Evolutionary conservation across 768 basidiomycete genomes (phyloP).

Genomic region (Inosperma sp.): DNA sequence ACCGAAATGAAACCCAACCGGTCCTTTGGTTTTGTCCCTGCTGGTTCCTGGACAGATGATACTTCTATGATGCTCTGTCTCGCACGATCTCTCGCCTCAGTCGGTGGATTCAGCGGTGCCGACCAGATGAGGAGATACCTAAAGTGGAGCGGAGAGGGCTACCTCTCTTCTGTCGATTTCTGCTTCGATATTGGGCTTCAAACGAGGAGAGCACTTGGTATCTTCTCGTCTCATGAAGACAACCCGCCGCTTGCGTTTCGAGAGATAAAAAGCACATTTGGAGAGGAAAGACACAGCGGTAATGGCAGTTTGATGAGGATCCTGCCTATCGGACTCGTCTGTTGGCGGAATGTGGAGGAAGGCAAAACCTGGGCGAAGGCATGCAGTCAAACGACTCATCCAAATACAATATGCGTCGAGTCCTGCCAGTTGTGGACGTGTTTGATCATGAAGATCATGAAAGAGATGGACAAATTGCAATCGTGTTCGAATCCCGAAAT

Average conservation of each 20-base stretch:
- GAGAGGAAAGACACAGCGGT: constrained; percentile 23
- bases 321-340: constrained; percentile 39
- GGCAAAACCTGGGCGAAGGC: constrained; percentile 31
- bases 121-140: constrained; percentile 32
- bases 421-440: constrained; percentile 39
- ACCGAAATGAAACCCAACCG: too few relatives aligned
- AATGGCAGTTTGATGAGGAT: constrained; percentile 48
- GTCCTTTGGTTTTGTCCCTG: too few relatives aligned
- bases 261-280: constrained; percentile 20
- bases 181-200: constrained; percentile 41
- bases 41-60: too few relatives aligned
- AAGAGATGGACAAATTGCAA: constrained; percentile 38
- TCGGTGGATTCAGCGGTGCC: too few relatives aligned
- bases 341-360: constrained; percentile 38
- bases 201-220: too few relatives aligned
- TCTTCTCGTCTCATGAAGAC: too few relatives aligned
- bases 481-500: constrained; percentile 26
- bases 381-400: constrained; percentile 42
- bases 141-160: constrained; percentile 30
- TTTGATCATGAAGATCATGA: too few relatives aligned
- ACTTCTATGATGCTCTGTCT: too few relatives aligned
- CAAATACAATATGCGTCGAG: constrained; percentile 36
- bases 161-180: constrained; percentile 30
- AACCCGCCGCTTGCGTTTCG: too few relatives aligned
- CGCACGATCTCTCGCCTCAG: too few relatives aligned